Conservation (phyloP, 148 eudicot genomes). For the Silene uniflora region DNA sequence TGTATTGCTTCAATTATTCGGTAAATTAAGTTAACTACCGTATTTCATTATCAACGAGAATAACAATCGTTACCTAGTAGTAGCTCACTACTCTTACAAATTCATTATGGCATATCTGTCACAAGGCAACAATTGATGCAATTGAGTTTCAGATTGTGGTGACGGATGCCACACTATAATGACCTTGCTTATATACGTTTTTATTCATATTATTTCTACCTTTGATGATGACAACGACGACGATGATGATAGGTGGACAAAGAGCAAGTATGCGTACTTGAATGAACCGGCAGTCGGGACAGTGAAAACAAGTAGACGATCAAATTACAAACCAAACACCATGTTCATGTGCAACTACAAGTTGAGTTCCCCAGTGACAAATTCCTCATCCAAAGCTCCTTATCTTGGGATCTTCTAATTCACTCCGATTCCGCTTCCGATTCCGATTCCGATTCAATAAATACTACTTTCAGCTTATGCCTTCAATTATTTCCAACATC, state of each 20-base stretch:
- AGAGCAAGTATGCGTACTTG: conserved; percentile 71
- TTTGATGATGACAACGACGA: conserved; percentile 10
- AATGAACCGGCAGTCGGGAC: conserved; percentile 57
- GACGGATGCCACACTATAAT: no score
- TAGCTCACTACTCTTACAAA: no score
- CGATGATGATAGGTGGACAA: conserved; percentile 64
- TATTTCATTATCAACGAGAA: no score
- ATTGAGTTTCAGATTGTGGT: no score
- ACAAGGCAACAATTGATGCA: no score
- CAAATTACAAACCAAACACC: conserved; percentile 39
- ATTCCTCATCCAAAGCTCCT: conserved; percentile 1
- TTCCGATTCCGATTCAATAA: background rate
- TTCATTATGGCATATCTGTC: no score
- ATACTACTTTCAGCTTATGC: background rate
- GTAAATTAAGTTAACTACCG: no score
- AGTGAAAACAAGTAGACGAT: conserved; percentile 25
- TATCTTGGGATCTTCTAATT: conserved; percentile 23
- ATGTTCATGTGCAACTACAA: conserved; percentile 33
- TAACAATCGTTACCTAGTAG: no score
- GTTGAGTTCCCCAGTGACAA: background rate
- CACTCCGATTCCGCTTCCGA: background rate
- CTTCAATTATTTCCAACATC: background rate
- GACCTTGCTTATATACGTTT: no score
- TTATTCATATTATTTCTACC: background rate
- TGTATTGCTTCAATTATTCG: no score